Base-by-base conservation (phyloP, 768 basidiomycete genomes). In the Naganishia friedmannii region DNA sequence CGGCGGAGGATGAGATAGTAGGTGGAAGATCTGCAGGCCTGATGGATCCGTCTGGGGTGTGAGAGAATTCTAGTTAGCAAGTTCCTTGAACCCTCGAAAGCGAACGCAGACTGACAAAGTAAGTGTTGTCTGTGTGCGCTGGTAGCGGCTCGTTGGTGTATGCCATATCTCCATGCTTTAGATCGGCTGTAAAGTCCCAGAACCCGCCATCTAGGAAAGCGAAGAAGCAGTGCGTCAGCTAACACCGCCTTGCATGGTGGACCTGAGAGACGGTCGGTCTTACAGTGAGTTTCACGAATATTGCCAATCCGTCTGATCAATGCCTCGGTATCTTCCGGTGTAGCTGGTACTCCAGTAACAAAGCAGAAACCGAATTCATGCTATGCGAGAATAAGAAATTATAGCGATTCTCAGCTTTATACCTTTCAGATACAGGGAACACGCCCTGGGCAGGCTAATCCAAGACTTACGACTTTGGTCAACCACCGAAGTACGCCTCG, bases 171-270 rank as follows among this genome's bases (percentile, higher is more conserved):
- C 93, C 93, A 75, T 89, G 92, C 21, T 89, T 88, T 26, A 94
- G 85, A 77, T 95, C 88, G 0, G 94, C 87, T 0, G 93, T 96
- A 77, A 98, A 95, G 76, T 97, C 92, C 94, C 95, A 99, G 82
- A 97, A 94, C 69, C 87, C 88, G 39, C 94, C 95, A 76, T 98
- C 60, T 63, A 26, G n/a, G n/a, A n/a, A n/a, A 21, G 12, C 23
- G 26, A n/a, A 63, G 21, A 8, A 10, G 42, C n/a, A n/a, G n/a
- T n/a, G n/a, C n/a, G n/a, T n/a, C n/a, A n/a, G n/a, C n/a, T n/a
- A n/a, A n/a, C n/a, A n/a, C n/a, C n/a, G 28, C 45, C 15, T 34
- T 29, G 28, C n/a, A 26, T 9, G 2, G 17, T 39, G 1, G 6
- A 39, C 5, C 19, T 21, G 23, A 28, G n/a, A n/a, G 21, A 37